These are phyloP conservation scores for Nitzschia sp. DNA, from an alignment of 108 stramenopile species.

Conservation along the genomic window DNA sequence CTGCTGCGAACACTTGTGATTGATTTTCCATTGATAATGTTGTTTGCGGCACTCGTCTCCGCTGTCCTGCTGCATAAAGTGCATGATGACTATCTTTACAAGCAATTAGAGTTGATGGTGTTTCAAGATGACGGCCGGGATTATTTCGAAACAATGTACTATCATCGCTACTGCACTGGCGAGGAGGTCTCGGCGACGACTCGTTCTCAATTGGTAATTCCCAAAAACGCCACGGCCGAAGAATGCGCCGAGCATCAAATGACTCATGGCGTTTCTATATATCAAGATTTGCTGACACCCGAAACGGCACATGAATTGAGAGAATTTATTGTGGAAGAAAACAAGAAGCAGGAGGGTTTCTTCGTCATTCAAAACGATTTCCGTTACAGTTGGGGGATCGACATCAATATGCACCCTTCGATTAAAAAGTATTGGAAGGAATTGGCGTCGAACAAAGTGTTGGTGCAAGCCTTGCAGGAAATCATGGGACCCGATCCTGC, in stretches of 20 bases:
- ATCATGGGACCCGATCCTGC: constrained; percentile 61
- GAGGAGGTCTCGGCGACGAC: constrained; percentile 44
- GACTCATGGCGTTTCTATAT: constrained; percentile 51
- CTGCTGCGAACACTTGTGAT: background rate
- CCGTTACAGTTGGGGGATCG: constrained; percentile 53
- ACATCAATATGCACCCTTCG: constrained; percentile 44
- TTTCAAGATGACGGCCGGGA: constrained; percentile 27
- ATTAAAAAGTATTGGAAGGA: constrained; percentile 47
- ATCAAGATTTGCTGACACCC: constrained; percentile 49
- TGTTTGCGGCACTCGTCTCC: constrained; percentile 19
- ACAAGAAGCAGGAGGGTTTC: constrained; percentile 33
- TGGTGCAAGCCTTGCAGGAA: constrained; percentile 37
- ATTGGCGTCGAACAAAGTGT: constrained; percentile 32
- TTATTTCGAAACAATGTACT: constrained; percentile 48
- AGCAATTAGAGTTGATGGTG: constrained; percentile 38
- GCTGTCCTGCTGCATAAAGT: constrained; percentile 28
- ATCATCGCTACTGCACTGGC: constrained; percentile 39
- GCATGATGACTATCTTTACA: constrained; percentile 42
- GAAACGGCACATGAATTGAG: constrained; percentile 46
- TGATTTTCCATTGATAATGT: background rate
- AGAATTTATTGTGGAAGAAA: constrained; percentile 49
- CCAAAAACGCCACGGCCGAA: constrained; percentile 5
- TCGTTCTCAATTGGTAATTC: constrained; percentile 23
- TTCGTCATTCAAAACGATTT: constrained; percentile 51
- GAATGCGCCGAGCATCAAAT: constrained; percentile 44